phyloP scores from a whole-genome alignment of 257 asterid genomes.

The Ilex aquifolium region DNA sequence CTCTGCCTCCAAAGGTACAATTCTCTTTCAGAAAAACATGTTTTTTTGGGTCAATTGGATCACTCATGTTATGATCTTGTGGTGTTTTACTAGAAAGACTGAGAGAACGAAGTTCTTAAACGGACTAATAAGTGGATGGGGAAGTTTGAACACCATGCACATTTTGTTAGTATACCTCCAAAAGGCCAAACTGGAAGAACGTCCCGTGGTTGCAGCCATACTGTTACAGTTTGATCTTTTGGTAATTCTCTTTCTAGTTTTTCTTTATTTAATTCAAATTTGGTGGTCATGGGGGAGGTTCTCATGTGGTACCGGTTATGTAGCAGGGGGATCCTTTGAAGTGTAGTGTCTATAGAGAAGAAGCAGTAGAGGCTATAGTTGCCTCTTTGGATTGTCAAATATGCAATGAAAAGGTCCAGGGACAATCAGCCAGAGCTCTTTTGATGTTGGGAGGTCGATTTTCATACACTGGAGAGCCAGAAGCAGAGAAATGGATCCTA shows the following conservation, averaged over 20 bases:
- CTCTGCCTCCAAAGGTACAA: conserved; percentile 63
- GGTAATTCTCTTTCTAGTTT: conserved; percentile 28
- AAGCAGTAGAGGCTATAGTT: conserved; percentile 58
- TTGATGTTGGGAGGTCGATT: conserved; percentile 66
- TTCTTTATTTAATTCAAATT: background rate
- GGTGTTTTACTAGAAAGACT: conserved; percentile 30
- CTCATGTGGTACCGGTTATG: conserved; percentile 13
- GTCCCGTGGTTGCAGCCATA: conserved; percentile 52
- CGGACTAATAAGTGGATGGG: conserved; percentile 51
- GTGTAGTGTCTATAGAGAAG: conserved; percentile 67
- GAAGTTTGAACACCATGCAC: conserved; percentile 51
- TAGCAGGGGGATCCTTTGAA: conserved; percentile 50
- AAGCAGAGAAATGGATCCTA: conserved; percentile 54
- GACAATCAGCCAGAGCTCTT: conserved; percentile 52
- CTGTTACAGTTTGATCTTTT: conserved; percentile 68
- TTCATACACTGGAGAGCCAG: conserved; percentile 61
- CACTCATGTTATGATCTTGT: background rate
- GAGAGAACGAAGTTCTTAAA: conserved; percentile 41
- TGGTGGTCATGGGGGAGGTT: conserved; percentile 5
- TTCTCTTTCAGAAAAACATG: conserved; percentile 36
- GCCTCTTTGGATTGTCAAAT: conserved; percentile 44
- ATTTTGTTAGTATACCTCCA: conserved; percentile 52
- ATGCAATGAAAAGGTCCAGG: conserved; percentile 51
- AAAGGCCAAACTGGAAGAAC: conserved; percentile 49
- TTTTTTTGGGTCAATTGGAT: background rate